phyloP scores from a whole-genome alignment of 2,329 filamentous ascomycete genomes.

The Aspergillus viridinutans region DNA sequence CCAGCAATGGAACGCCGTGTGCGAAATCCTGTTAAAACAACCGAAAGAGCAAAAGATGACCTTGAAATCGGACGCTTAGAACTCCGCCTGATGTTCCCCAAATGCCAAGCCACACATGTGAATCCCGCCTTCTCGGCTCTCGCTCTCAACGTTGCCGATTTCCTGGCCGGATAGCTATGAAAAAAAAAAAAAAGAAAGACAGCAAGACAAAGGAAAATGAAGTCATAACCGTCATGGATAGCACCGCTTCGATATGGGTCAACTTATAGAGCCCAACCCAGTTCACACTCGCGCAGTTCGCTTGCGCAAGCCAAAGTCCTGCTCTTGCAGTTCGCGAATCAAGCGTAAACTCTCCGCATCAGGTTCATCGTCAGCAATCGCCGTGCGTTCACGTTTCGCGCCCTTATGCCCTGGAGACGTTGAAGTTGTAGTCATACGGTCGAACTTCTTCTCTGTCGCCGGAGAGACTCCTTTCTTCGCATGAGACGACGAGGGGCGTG shows the following conservation, averaged over 20 bases:
- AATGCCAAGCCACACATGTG: conserved; percentile 5
- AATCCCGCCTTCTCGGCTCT: conserved; percentile 2
- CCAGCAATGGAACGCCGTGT: background rate
- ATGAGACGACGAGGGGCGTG: conserved; percentile 37
- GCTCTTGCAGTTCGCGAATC: conserved; percentile 44
- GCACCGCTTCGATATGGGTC: background rate
- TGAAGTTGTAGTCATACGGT: conserved; percentile 20
- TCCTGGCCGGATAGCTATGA: conserved; percentile 13
- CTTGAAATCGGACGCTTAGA: conserved; percentile 1
- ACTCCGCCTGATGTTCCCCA: conserved; percentile 13
- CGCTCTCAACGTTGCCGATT: conserved; percentile 5
- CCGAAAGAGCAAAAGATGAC: background rate
- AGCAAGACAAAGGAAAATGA: conserved; percentile 2
- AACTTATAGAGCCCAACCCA: background rate
- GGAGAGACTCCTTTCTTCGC: conserved; percentile 35
- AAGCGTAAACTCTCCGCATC: conserved; percentile 43
- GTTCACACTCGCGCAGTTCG: conserved; percentile 20
- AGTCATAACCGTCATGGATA: conserved; percentile 1
- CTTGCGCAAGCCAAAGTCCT: conserved; percentile 43
- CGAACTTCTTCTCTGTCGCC: conserved; percentile 35
- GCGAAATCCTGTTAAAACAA: background rate
- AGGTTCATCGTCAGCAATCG: conserved; percentile 27
- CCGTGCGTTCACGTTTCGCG: conserved; percentile 22
- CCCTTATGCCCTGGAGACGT: conserved; percentile 29
- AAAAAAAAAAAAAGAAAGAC: conserved; percentile 9